Base-by-base conservation (phyloP, 2,329 filamentous ascomycete species). In the Zymoseptoria passerinii region DNA sequence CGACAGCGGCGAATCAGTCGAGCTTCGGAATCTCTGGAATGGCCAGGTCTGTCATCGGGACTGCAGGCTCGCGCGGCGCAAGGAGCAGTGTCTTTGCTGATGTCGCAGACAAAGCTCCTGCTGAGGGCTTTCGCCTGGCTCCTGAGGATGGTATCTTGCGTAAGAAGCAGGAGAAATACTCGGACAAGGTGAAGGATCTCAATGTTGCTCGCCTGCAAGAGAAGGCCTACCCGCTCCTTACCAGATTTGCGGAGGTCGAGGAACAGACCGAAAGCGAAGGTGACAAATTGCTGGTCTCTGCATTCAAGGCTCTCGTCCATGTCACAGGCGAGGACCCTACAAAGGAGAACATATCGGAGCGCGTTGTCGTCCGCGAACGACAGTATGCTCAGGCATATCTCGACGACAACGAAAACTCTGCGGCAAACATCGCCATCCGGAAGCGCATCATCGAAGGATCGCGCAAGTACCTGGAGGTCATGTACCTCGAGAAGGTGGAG, bases 21-120 rank as follows among this genome's bases (percentile, higher is more conserved):
- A 63, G 57, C 7, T 88, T 86, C 71, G 86, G 85, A 35, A 80
- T 84, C 61, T 90, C 90, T 10, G 83, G 80, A 54, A 78, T 95
- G 67, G 86, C 88, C 59, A 89, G 87, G 66, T 96, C 92, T 8
- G 88, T 96, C 56, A 94, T 97, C 71, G 92, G 92, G 52, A 85
- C 86, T 27, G 85, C 90, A 10, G 87, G 83, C 66, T 81, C 82
- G 61, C 83, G 68, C 23, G 68, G 66, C n/a, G 60, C 63, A 4
- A 66, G 70, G 29, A 61, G 63, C 40, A 72, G 67, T 56, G 64
- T 65, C 13, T 73, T 74, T 61, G 63, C 80, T 53, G 75, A 75
- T 48, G 70, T 76, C 10, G 76, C 77, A 18, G 71, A 80, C 35
- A 76, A 80, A 50, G 77, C 79, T 20, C 73, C 77, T 29, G 72